These are phyloP conservation scores for Ochetophila trinervis DNA, from an alignment of 306 rosid species.

Conservation along the genomic window DNA sequence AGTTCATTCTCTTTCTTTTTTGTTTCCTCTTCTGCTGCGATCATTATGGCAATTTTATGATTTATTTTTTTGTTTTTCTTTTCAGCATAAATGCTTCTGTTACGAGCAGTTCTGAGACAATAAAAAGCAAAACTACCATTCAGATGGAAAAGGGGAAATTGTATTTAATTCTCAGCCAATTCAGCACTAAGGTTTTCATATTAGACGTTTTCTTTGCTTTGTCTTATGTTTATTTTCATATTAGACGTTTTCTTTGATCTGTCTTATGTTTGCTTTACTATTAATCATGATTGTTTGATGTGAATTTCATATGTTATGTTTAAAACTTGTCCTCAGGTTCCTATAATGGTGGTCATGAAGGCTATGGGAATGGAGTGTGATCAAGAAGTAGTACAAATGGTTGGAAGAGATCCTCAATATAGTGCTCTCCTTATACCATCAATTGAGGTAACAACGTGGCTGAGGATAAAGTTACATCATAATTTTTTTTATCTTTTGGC, in stretches of 20 bases:
- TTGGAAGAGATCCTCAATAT: constrained; percentile 91
- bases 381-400: constrained; percentile 86
- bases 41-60: background rate
- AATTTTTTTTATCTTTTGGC: background rate
- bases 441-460: constrained; percentile 53
- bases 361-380: constrained; percentile 93
- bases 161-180: constrained; percentile 60
- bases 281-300: constrained; percentile 7
- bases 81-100: constrained; percentile 84
- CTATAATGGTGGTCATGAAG: constrained; percentile 76
- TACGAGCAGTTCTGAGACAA: constrained; percentile 71
- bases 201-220: constrained; percentile 15
- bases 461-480: constrained; percentile 6
- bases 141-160: constrained; percentile 74
- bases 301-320: constrained; percentile 7
- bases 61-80: background rate
- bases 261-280: constrained; percentile 10
- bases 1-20: constrained; percentile 1
- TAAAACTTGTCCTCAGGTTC: constrained; percentile 44
- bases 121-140: constrained; percentile 69
- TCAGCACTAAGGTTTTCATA: constrained; percentile 55
- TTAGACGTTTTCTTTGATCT: constrained; percentile 15
- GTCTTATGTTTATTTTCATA: constrained; percentile 23
- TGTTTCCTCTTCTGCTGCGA: constrained; percentile 8
- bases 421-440: constrained; percentile 72